These are phyloP conservation scores for Begonia masoniana DNA, from an alignment of 306 rosid genomes.

Conservation along the genomic window DNA sequence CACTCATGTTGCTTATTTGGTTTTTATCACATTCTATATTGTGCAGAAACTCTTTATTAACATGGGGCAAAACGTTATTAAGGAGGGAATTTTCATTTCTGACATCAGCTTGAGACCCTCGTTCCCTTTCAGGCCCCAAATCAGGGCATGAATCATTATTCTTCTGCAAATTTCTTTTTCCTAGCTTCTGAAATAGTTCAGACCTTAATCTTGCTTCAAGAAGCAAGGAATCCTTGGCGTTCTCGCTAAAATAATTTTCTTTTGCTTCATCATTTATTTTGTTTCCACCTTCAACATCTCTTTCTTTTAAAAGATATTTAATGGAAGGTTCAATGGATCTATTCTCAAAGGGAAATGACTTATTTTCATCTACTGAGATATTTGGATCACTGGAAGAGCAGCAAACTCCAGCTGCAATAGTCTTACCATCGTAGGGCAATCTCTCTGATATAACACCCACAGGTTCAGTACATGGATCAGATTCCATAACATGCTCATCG, in stretches of 20 bases:
- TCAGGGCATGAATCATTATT: constrained; percentile 19
- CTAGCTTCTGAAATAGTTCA: constrained; percentile 58
- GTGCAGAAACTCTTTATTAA: constrained; percentile 39
- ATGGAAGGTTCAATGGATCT: constrained; percentile 22
- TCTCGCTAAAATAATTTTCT: constrained; percentile 14
- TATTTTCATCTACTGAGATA: constrained; percentile 17
- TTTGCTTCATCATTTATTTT: constrained; percentile 23
- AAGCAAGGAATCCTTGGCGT: constrained; percentile 51
- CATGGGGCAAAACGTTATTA: constrained; percentile 22
- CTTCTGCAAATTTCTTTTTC: constrained; percentile 30
- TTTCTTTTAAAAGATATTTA: constrained; percentile 18
- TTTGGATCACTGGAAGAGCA: constrained; percentile 57
- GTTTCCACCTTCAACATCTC: constrained; percentile 10
- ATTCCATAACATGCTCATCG: constrained; percentile 38
- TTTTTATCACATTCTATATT: constrained; percentile 32
- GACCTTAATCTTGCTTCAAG: constrained; percentile 84
- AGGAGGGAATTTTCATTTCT: constrained; percentile 21
- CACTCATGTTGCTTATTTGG: constrained; percentile 10
- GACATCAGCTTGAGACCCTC: constrained; percentile 39
- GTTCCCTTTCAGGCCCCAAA: constrained; percentile 30
- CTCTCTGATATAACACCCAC: constrained; percentile 48
- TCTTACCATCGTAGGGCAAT: constrained; percentile 36
- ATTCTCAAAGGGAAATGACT: background rate
- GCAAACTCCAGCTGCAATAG: constrained; percentile 33
- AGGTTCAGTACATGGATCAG: constrained; percentile 63